Conservation (phyloP, 164 flowering plant species). For the Magnolia changhungtana region DNA sequence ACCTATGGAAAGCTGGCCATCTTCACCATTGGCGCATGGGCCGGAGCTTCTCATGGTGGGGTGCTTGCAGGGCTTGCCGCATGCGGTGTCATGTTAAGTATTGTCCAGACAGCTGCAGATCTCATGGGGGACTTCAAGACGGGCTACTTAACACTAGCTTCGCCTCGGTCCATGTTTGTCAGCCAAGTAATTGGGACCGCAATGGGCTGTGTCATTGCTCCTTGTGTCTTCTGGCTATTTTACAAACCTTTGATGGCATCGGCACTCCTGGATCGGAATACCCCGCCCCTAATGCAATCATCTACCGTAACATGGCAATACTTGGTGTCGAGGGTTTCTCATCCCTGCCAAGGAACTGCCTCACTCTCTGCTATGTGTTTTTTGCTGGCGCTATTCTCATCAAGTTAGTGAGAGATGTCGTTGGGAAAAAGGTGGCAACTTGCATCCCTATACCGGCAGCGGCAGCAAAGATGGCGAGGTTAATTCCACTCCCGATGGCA, state of each 20-base stretch:
- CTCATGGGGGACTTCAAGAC: slow-evolving; percentile 58
- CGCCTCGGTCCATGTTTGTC: slow-evolving; percentile 58
- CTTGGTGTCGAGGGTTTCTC: slow-evolving; percentile 51
- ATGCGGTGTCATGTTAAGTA: slow-evolving; percentile 64
- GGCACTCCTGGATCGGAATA: slow-evolving; percentile 33
- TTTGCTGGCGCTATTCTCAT: slow-evolving; percentile 35
- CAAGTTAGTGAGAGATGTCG: slow-evolving; percentile 29
- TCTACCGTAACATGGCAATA: slow-evolving; percentile 47
- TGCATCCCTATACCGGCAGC: slow-evolving; percentile 48
- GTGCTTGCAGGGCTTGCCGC: slow-evolving; percentile 58
- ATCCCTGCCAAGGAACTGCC: slow-evolving; percentile 44
- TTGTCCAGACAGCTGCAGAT: slow-evolving; percentile 54
- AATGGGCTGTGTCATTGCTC: slow-evolving; percentile 54
- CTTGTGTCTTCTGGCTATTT: slow-evolving; percentile 56
- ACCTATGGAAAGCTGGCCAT: slow-evolving; percentile 58
- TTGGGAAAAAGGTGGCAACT: slow-evolving; percentile 24
- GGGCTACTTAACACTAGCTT: slow-evolving; percentile 52
- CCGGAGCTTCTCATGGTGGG: slow-evolving; percentile 48
- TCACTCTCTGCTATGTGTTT: slow-evolving; percentile 36
- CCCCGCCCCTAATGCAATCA: slow-evolving; percentile 41
- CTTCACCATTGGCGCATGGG: slow-evolving; percentile 49
- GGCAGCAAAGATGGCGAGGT: slow-evolving; percentile 33
- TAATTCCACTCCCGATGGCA: slow-evolving; percentile 51
- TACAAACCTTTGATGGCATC: slow-evolving; percentile 35
- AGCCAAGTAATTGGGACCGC: slow-evolving; percentile 57